Base-by-base conservation (phyloP, 352 stramenopile species). In the Thalassiosira ordinaria region DNA sequence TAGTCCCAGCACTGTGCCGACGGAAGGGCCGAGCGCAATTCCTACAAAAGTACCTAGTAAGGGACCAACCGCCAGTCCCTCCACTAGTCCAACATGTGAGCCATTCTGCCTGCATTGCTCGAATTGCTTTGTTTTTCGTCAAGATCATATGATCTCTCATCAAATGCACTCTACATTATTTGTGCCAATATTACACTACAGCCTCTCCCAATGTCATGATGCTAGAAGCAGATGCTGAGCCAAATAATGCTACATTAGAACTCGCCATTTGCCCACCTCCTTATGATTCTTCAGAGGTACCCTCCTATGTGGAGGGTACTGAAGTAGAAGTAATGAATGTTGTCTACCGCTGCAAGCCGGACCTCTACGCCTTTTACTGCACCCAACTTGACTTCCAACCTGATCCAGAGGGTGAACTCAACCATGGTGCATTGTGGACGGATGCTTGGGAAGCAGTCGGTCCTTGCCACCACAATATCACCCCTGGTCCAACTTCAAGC, bases 331-430 rank as follows among this genome's bases (percentile, higher is more conserved):
- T 72, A 1, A 60, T 46, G 29, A 14, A 26, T 26, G 37, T 72
- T 0, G 22, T 59, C 35, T 57, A 57, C 20, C 22, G 20, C 5
- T 80, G 72, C 29, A 22, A 39, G 5, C 1, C 18, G 16, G 59
- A 69, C 39, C 70, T 61, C 11, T 67, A 72, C 24, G 61, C 65
- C 41, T 68, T 74, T 26, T 80, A 80, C 35, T 80, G 72, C 52
- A 69, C 57, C 22, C 56, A 74, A 22, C 24, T 49, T 16, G 72
- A 74, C 1, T 80, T 74, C 27, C 13, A 49, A 60, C 72, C 72
- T n/a, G 16, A 71, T 41, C 27, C 37, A 11, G 72, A 55, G 14
- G 16, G 70, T 26, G 53, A 51, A 20, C 31, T 80, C n/a, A n/a
- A n/a, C n/a, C n/a, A n/a, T n/a, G n/a, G n/a, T n/a, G n/a, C n/a